phyloP scores from a whole-genome alignment of 1,284 basidiomycete species.

The Naganishia albida region DNA sequence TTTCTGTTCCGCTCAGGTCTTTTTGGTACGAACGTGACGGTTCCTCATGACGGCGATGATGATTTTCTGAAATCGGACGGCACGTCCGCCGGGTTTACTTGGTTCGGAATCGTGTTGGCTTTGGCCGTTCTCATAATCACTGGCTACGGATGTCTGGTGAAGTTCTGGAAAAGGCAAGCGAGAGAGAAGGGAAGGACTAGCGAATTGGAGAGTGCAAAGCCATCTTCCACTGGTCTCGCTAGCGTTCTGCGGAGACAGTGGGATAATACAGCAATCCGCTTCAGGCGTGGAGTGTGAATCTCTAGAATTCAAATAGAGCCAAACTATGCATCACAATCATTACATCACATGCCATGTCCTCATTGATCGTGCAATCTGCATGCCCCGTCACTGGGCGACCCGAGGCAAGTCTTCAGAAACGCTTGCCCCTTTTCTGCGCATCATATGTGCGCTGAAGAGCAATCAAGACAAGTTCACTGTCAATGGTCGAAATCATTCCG shows the following conservation, averaged over 20 bases:
- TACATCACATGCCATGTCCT: neutral
- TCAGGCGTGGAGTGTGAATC: neutral
- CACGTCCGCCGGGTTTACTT: constrained; percentile 39
- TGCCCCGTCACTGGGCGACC: neutral
- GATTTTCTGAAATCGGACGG: constrained; percentile 42
- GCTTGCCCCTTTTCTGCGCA: constrained; percentile 46
- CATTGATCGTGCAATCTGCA: neutral
- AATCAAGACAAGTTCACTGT: neutral
- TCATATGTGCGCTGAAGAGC: constrained; percentile 48
- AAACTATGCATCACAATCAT: neutral
- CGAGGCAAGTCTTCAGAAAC: constrained; percentile 24
- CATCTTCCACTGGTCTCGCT: neutral
- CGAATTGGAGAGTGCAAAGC: neutral
- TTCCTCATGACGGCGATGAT: constrained; percentile 54
- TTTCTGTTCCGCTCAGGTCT: constrained; percentile 56
- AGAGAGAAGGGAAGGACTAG: constrained; percentile 39
- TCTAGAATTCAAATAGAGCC: neutral
- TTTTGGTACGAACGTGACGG: constrained; percentile 64
- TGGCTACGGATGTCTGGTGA: constrained; percentile 46
- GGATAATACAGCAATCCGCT: constrained; percentile 13
- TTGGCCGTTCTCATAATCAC: constrained; percentile 45
- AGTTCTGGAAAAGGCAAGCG: constrained; percentile 49
- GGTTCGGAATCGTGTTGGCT: constrained; percentile 48
- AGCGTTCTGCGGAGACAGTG: constrained; percentile 5
- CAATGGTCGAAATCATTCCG: neutral